These are phyloP conservation scores for Pseudoperonospora humuli DNA, from an alignment of 352 stramenopile genomes.

Conservation along the genomic window DNA sequence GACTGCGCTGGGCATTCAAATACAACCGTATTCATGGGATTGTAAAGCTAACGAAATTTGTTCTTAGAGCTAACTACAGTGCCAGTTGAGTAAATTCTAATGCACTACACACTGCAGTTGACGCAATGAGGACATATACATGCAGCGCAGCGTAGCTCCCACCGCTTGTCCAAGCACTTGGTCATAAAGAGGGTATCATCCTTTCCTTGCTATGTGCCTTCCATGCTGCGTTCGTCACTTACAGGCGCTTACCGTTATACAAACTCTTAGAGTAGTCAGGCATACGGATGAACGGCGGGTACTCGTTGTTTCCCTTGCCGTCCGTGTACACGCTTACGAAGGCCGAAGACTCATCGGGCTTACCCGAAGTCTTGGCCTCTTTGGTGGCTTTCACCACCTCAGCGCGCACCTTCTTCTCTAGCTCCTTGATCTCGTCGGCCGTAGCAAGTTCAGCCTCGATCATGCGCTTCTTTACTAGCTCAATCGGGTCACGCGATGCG, in stretches of 20 bases:
- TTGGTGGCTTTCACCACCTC: constrained; percentile 95
- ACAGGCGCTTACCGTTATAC: constrained; percentile 72
- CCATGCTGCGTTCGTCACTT: constrained; percentile 9
- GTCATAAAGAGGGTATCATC: constrained; percentile 14
- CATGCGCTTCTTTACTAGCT: constrained; percentile 97
- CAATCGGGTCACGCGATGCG: constrained; percentile 96
- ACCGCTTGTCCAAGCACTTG: constrained; percentile 25
- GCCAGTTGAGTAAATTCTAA: constrained; percentile 10
- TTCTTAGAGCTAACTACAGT: constrained; percentile 21
- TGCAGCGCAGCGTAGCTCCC: constrained; percentile 24
- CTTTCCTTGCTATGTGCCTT: constrained; percentile 14
- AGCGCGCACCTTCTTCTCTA: constrained; percentile 97
- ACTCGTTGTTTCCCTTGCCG: constrained; percentile 85
- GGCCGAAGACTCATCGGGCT: constrained; percentile 39
- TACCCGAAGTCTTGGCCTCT: constrained; percentile 81
- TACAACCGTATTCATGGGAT: constrained; percentile 23
- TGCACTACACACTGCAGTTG: constrained; percentile 16
- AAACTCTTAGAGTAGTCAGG: constrained; percentile 94
- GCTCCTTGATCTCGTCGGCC: constrained; percentile 97
- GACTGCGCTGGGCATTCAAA: constrained; percentile 23
- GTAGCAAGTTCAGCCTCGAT: constrained; percentile 92
- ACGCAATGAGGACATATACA: constrained; percentile 11
- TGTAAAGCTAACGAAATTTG: constrained; percentile 12
- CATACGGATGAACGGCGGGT: constrained; percentile 95
- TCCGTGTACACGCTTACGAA: constrained; percentile 89